Percentiles rank a stretch among this genome's conserved stretches.
phyloP scores from a whole-genome alignment of 2,329 filamentous ascomycete species.

The Penicillium sp. region DNA sequence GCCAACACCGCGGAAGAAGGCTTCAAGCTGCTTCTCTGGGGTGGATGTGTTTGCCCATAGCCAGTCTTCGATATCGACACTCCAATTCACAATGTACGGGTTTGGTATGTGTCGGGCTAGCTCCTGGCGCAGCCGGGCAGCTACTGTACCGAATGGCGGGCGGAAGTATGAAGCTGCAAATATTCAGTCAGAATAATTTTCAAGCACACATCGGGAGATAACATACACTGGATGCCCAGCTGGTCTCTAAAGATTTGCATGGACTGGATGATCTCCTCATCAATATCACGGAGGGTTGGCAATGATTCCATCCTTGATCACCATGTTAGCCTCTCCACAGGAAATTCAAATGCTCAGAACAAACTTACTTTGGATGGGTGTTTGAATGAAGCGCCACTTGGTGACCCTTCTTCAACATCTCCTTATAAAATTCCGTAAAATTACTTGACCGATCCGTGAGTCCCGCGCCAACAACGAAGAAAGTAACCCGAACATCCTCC shows the following conservation, averaged over 20 bases:
- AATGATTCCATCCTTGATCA: constrained; percentile 40
- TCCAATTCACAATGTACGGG: constrained; percentile 66
- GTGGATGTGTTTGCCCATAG: constrained; percentile 62
- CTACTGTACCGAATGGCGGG: constrained; percentile 67
- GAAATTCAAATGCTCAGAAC: neutral
- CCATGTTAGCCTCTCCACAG: constrained; percentile 7
- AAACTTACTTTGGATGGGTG: constrained; percentile 61
- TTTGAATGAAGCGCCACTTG: constrained; percentile 68
- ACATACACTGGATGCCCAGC: constrained; percentile 38
- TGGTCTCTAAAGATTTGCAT: constrained; percentile 33
- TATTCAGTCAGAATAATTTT: constrained; percentile 30
- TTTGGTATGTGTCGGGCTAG: constrained; percentile 55
- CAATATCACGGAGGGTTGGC: constrained; percentile 33
- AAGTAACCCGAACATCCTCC: constrained; percentile 65
- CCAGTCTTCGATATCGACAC: constrained; percentile 71
- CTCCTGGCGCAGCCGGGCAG: constrained; percentile 64
- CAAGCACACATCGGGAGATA: constrained; percentile 38
- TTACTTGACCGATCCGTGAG: constrained; percentile 60
- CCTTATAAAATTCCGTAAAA: constrained; percentile 62
- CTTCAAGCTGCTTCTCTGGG: constrained; percentile 65
- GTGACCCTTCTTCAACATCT: constrained; percentile 63
- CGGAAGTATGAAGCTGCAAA: constrained; percentile 60
- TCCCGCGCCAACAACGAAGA: constrained; percentile 68
- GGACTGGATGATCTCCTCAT: constrained; percentile 39
- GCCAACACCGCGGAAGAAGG: constrained; percentile 63